Conservation (phyloP, 768 basidiomycete species). For the Dentipellis sp. region DNA sequence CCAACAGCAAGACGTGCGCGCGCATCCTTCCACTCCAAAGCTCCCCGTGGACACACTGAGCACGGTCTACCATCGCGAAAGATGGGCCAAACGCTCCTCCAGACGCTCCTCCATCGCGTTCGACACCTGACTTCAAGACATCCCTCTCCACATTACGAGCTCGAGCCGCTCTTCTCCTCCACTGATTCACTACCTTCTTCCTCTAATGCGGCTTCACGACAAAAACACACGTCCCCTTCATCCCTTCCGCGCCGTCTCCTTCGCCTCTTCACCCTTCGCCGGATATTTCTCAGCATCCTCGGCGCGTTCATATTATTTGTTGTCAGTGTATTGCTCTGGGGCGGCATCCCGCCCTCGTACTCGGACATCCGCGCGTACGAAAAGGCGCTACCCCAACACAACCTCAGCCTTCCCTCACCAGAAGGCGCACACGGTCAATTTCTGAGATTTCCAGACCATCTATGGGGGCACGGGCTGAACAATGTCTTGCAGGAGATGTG, state of each 20-base stretch:
- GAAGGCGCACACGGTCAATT: not conserved
- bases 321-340: not conserved
- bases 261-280: not conserved
- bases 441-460: not conserved
- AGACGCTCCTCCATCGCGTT: too few relatives aligned
- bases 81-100: too few relatives aligned
- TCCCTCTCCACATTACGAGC: not conserved
- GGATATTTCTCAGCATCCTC: not conserved
- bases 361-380: not conserved
- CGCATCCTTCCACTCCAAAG: too few relatives aligned
- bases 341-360: not conserved
- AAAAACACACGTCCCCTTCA: not conserved
- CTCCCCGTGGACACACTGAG: too few relatives aligned
- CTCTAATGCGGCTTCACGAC: not conserved
- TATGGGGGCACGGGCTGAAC: not conserved
- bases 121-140: too few relatives aligned
- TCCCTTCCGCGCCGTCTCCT: not conserved
- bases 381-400: not conserved
- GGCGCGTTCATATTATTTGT: not conserved
- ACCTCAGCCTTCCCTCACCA: not conserved
- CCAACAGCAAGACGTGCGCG: too few relatives aligned
- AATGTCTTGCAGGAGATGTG: constrained; percentile 4
- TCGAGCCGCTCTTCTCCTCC: not conserved
- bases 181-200: not conserved
- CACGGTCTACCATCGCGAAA: too few relatives aligned